Base-by-base conservation (phyloP, 306 rosid genomes). In the Rosa lucieae region DNA sequence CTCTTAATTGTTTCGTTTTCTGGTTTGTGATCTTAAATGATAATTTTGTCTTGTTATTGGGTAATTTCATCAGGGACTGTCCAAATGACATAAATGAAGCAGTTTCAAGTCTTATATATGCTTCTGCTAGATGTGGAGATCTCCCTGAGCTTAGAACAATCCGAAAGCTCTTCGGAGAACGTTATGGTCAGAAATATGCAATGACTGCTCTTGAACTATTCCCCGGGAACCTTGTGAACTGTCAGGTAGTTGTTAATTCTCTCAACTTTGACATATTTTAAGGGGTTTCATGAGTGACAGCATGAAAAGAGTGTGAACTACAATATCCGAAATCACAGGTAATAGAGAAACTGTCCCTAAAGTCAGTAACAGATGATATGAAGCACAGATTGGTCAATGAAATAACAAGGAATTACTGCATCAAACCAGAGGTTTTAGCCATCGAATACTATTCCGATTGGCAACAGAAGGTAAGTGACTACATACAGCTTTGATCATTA, bases 101-200 rank as follows among this genome's bases (percentile, higher is more conserved):
- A 21, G 83, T 90, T 82, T 92, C 99, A 17, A 92, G 88, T 78
- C 92, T 95, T 49, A 87, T 92, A 77, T 95, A 59, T 88, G 97
- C 99, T 35, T 92, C 99, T 42, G 95, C 97, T 4, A 85, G 99
- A 85, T 90, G 90, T 74, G 99, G 98, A 15, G 92, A 95, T 68
- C 84, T 95, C 20, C 98, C 94, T 26, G 99, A 95, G 84, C 97
- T 95, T 17, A 75, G 55, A 82, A 75, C n/a, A n/a, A 86, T 95
- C 49, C 86, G 95, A 77, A 88, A 90, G 79, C 89, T 95, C 62
- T 95, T 95, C 17, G 85, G 82, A 56, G 76, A 91, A 55, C 93
- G 97, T 6, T 90, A 95, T 51, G 98, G 99, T 10, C 83, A 76
- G 61, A 83, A 73, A 61, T 89, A 89, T 74, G 90, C 82, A 77